A percentile compares a stretch with the other conserved stretches of the same genome.
Conservation (phyloP, 1,284 basidiomycete species). For the Sphagnurus paluster region DNA sequence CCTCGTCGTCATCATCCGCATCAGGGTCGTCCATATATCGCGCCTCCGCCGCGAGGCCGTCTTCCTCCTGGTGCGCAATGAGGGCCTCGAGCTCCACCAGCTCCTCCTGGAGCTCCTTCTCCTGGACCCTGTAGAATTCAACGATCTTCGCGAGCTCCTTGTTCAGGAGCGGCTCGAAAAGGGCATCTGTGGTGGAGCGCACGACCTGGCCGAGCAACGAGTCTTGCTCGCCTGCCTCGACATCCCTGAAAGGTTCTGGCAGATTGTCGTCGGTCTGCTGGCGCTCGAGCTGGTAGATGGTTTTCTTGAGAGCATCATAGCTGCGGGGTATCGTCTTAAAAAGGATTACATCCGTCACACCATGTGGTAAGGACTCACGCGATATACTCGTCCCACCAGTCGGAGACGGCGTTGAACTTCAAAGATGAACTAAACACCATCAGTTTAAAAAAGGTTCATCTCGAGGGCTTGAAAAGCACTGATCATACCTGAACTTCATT, state of each 20-base stretch:
- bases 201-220: constrained; percentile 47
- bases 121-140: constrained; percentile 79
- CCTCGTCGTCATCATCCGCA: constrained; percentile 69
- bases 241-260: constrained; percentile 52
- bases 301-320: constrained; percentile 87
- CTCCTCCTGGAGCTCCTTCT: constrained; percentile 69
- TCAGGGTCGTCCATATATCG: constrained; percentile 58
- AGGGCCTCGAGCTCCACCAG: constrained; percentile 67
- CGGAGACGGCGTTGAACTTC: constrained; percentile 30
- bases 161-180: constrained; percentile 80
- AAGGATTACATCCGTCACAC: constrained; percentile 4
- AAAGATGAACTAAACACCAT: constrained; percentile 24
- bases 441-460: neutral
- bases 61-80: constrained; percentile 65
- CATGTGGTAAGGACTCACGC: constrained; percentile 48
- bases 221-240: constrained; percentile 64
- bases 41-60: constrained; percentile 52
- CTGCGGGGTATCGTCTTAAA: no score
- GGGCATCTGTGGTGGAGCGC: constrained; percentile 45
- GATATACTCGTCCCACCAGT: constrained; percentile 38
- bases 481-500: constrained; percentile 25
- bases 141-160: constrained; percentile 84
- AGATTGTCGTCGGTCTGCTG: constrained; percentile 46
- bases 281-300: constrained; percentile 82
- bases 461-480: neutral